Percentiles rank a stretch among this genome's conserved stretches.
Conservation (phyloP, 495 filamentous ascomycete genomes). For the Lentithecium fluviatile region DNA sequence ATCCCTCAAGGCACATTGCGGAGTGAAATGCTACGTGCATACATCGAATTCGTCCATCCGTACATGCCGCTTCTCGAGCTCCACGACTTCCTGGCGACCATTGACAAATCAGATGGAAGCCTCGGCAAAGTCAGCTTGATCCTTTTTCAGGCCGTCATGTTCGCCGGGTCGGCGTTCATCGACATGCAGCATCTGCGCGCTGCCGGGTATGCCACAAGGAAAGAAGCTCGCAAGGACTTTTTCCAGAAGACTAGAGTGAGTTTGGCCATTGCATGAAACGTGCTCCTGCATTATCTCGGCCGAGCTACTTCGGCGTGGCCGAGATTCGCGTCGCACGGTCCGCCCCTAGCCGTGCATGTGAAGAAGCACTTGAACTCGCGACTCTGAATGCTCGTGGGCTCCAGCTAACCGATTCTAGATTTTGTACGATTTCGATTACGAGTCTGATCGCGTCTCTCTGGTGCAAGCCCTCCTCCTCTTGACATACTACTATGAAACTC, state of each 20-base stretch:
- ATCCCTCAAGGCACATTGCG: constrained; percentile 66
- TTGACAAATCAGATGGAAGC: constrained; percentile 63
- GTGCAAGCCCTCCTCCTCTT: constrained; percentile 81
- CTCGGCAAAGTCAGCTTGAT: constrained; percentile 71
- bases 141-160: constrained; percentile 81
- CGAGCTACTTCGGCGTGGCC: constrained; percentile 6
- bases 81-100: constrained; percentile 66
- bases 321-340: constrained; percentile 12
- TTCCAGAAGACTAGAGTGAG: constrained; percentile 76
- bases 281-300: constrained; percentile 4
- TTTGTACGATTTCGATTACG: constrained; percentile 84
- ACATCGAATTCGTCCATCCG: constrained; percentile 81
- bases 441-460: constrained; percentile 75
- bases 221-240: constrained; percentile 73
- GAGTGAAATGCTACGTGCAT: constrained; percentile 70
- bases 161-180: constrained; percentile 73
- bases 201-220: constrained; percentile 68
- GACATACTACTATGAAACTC: constrained; percentile 52
- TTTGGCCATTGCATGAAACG: not conserved
- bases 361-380: not conserved
- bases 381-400: not conserved
- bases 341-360: not conserved
- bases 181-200: constrained; percentile 65
- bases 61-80: constrained; percentile 86
- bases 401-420: constrained; percentile 43